Evolutionary conservation across 495 filamentous ascomycete genomes (phyloP).

Genomic region (Podospora fimiseda): DNA sequence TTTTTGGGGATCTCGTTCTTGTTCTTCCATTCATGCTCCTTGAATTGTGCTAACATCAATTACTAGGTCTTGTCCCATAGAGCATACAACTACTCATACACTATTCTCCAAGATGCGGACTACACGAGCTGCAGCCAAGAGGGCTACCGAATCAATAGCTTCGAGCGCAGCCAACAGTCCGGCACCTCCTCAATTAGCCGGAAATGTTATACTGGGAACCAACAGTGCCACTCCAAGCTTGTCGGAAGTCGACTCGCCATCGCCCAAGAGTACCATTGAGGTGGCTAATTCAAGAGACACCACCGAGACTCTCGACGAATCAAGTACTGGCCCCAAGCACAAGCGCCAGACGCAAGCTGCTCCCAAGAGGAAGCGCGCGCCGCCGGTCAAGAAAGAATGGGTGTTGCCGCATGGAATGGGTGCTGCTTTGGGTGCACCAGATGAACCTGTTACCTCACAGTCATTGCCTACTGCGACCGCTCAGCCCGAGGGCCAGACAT

Average conservation of each 20-base stretch:
- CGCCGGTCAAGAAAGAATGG: constrained; percentile 17
- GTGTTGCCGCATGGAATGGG: constrained; percentile 39
- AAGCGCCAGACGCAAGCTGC: neutral
- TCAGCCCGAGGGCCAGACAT: too few species aligned
- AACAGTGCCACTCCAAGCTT: neutral
- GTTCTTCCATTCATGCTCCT: too few species aligned
- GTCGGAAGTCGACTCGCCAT: neutral
- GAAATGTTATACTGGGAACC: neutral
- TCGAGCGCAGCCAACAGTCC: neutral
- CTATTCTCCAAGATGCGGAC: constrained; percentile 12
- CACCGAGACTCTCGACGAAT: neutral
- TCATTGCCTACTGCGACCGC: too few species aligned
- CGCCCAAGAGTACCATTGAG: neutral
- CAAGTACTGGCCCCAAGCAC: neutral
- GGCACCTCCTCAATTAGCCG: neutral
- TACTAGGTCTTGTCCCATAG: too few species aligned
- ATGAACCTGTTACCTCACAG: too few species aligned
- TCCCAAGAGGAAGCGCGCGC: neutral
- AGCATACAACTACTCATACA: too few species aligned
- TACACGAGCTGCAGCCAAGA: constrained; percentile 10
- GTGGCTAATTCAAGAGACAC: neutral
- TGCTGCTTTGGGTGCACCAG: neutral
- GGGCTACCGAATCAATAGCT: neutral
- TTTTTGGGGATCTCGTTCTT: too few species aligned
- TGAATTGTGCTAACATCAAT: too few species aligned